Percentiles rank a stretch among this genome's conserved stretches.
These are phyloP conservation scores for Metschnikowia anglica DNA, from an alignment of 805 yeast genomes.

Conservation along the genomic window DNA sequence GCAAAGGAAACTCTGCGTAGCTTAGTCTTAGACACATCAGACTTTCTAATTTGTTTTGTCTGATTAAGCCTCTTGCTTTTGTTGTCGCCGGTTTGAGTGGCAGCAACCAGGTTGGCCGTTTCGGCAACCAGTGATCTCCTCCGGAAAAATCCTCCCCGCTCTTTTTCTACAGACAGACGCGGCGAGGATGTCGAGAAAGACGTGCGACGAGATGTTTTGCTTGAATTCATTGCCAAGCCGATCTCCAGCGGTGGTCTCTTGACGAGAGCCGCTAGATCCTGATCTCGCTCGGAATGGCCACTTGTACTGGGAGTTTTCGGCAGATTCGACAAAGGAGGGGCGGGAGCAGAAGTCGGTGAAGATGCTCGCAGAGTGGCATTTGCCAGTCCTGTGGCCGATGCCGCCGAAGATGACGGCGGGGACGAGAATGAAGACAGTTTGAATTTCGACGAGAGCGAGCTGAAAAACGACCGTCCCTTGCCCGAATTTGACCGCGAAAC, in stretches of 20 bases:
- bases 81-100: background rate
- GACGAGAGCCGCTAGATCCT: constrained; percentile 25
- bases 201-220: constrained; percentile 14
- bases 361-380: background rate
- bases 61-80: constrained; percentile 33
- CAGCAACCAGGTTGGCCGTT: background rate
- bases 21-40: constrained; percentile 35
- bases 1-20: constrained; percentile 76
- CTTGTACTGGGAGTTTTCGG: constrained; percentile 6
- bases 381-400: background rate
- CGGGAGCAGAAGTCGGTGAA: background rate
- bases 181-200: constrained; percentile 13
- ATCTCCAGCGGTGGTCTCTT: constrained; percentile 30
- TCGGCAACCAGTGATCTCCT: constrained; percentile 20
- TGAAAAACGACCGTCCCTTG: constrained; percentile 28
- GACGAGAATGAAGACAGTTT: constrained; percentile 23
- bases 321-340: constrained; percentile 4
- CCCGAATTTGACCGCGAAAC: constrained; percentile 14
- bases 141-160: constrained; percentile 20
- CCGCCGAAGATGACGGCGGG: constrained; percentile 4
- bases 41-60: constrained; percentile 27
- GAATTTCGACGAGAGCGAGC: constrained; percentile 42
- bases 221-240: constrained; percentile 18
- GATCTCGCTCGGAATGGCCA: constrained; percentile 9
- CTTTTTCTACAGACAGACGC: constrained; percentile 17